These are phyloP conservation scores for Rhizomucor pusillus DNA, from an alignment of 371 early-diverging fungal genomes.

Conservation along the genomic window DNA sequence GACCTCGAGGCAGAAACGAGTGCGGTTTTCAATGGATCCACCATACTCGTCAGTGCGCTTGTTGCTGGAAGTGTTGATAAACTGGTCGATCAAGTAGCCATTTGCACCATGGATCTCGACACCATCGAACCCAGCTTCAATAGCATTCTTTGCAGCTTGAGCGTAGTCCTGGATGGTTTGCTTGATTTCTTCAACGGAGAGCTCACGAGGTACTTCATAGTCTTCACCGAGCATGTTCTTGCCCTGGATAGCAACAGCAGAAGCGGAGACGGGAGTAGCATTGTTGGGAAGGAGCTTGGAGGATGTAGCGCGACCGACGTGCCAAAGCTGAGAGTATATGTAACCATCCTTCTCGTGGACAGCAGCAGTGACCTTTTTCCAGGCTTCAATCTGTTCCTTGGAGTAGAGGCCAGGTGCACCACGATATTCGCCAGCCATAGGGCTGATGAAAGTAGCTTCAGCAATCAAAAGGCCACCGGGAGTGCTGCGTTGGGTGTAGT, in stretches of 20 bases:
- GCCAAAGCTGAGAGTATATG: constrained; percentile 52
- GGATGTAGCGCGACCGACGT: constrained; percentile 16
- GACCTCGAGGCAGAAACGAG: constrained; percentile 44
- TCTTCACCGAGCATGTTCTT: constrained; percentile 1
- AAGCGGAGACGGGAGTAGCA: constrained; percentile 14
- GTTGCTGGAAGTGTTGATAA: constrained; percentile 36
- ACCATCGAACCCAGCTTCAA: constrained; percentile 61
- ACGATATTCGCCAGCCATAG: constrained; percentile 36
- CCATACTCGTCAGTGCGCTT: constrained; percentile 65
- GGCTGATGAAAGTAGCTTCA: constrained; percentile 53
- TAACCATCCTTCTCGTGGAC: constrained; percentile 57
- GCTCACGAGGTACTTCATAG: constrained; percentile 54
- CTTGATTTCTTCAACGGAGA: constrained; percentile 63
- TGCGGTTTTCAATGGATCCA: constrained; percentile 51
- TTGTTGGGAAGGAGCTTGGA: constrained; percentile 6
- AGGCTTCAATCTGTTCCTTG: constrained; percentile 50
- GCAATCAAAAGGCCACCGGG: constrained; percentile 55
- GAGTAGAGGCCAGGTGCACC: constrained; percentile 49
- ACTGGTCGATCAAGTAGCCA: constrained; percentile 59
- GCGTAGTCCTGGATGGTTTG: constrained; percentile 57
- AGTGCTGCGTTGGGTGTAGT: constrained; percentile 60
- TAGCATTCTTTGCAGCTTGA: constrained; percentile 36
- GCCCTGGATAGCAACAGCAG: constrained; percentile 17
- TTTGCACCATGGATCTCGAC: constrained; percentile 71
- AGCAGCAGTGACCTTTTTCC: constrained; percentile 56